A percentile compares a stretch with the other conserved stretches of the same genome.
phyloP scores from a whole-genome alignment of 2,329 filamentous ascomycete species.

The Ophiosphaerella korrae region DNA sequence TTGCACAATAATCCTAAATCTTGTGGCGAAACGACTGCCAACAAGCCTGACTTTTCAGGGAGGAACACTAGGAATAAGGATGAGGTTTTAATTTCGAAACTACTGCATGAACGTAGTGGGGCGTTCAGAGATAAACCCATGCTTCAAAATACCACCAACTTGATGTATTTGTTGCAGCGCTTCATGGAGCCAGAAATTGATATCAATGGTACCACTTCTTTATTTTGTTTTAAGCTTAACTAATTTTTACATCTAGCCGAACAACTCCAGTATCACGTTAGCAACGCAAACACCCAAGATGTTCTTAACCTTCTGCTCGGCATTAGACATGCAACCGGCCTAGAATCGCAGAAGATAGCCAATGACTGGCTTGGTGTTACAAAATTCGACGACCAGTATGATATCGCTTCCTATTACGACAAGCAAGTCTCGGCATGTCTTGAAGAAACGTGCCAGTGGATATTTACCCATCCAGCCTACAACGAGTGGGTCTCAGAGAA shows the following conservation, averaged over 20 bases:
- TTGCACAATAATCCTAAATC: too few species aligned
- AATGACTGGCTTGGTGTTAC: conserved; percentile 13
- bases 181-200: not conserved
- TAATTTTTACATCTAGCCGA: not conserved
- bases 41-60: too few species aligned
- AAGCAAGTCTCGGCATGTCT: conserved; percentile 7
- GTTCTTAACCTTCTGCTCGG: conserved; percentile 1
- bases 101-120: too few species aligned
- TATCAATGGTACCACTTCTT: not conserved
- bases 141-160: too few species aligned
- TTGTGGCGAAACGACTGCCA: too few species aligned
- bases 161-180: not conserved
- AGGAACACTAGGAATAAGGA: too few species aligned
- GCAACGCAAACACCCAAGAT: conserved; percentile 9
- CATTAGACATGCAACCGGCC: not conserved
- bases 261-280: not conserved
- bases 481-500: not conserved
- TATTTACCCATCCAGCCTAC: conserved; percentile 3
- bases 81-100: too few species aligned
- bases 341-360: conserved; percentile 39
- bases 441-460: conserved; percentile 9
- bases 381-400: not conserved
- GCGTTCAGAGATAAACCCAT: too few species aligned
- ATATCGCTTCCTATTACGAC: conserved; percentile 1
- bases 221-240: not conserved